Evolutionary conservation across 2,329 filamentous ascomycete species (phyloP).

Genomic region (Cytospora paraplurivora): DNA sequence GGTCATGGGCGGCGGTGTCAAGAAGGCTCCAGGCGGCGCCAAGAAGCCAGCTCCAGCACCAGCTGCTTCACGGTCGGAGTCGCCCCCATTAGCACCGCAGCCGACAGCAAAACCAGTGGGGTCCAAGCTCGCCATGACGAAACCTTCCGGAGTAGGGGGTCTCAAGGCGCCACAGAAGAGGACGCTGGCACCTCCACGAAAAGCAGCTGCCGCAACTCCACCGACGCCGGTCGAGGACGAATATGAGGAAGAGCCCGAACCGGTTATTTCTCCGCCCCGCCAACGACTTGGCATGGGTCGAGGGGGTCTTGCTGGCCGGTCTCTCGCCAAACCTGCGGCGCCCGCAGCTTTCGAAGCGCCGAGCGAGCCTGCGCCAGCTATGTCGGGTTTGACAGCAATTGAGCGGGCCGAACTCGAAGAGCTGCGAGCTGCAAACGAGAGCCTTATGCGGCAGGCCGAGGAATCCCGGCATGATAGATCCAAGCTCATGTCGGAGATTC

Average conservation of each 20-base stretch:
- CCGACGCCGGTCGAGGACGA: slow-evolving; percentile 50
- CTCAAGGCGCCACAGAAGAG: slow-evolving; percentile 64
- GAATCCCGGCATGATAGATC: slow-evolving; percentile 81
- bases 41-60: slow-evolving; percentile 48
- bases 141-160: slow-evolving; percentile 54
- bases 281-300: slow-evolving; percentile 69
- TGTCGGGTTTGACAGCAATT: slow-evolving; percentile 69
- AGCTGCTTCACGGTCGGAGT: slow-evolving; percentile 44
- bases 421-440: slow-evolving; percentile 79
- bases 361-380: slow-evolving; percentile 57
- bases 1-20: slow-evolving; percentile 48
- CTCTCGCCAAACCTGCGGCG: slow-evolving; percentile 72
- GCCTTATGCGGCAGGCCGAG: slow-evolving; percentile 72
- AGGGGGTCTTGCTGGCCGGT: slow-evolving; percentile 82
- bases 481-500: slow-evolving; percentile 81
- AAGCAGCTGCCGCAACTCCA: slow-evolving; percentile 50
- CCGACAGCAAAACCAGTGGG: slow-evolving; percentile 55
- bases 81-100: slow-evolving; percentile 59
- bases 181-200: slow-evolving; percentile 57
- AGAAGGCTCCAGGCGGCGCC: slow-evolving; percentile 48
- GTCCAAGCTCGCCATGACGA: slow-evolving; percentile 59
- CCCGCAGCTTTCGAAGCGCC: slow-evolving; percentile 52
- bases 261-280: slow-evolving; percentile 45
- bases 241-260: slow-evolving; percentile 51
- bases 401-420: slow-evolving; percentile 94